Percentiles rank a stretch among this genome's conserved stretches.
phyloP scores from a whole-genome alignment of 176 grass and related monocot genomes.

The Oryza rufipogon region DNA sequence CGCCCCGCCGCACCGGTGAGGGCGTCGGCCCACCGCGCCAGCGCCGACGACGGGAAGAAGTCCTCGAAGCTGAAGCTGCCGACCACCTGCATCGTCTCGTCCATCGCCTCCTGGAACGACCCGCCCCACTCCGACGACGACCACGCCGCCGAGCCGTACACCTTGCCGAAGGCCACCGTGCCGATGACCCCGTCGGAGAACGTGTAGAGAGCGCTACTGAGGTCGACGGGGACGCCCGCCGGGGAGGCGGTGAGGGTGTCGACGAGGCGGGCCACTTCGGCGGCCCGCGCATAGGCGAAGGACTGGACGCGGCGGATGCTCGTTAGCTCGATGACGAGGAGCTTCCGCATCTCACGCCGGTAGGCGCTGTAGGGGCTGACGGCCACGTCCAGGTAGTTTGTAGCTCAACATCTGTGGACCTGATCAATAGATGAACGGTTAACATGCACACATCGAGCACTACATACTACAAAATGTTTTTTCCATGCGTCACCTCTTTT shows the following conservation, averaged over 20 bases:
- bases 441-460: too few species aligned
- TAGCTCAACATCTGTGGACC: conserved; percentile 53
- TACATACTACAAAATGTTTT: too few species aligned
- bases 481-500: too few species aligned
- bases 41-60: conserved; percentile 45
- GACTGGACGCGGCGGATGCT: conserved; percentile 52
- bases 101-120: conserved; percentile 43
- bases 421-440: neutral
- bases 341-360: conserved; percentile 58
- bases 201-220: conserved; percentile 40
- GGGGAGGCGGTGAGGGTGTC: conserved; percentile 17
- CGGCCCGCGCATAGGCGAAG: conserved; percentile 44
- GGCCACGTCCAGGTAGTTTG: conserved; percentile 49
- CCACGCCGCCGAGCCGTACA: conserved; percentile 47
- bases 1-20: conserved; percentile 1
- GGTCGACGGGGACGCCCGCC: conserved; percentile 14
- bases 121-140: conserved; percentile 32
- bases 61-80: conserved; percentile 60
- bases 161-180: conserved; percentile 60
- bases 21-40: conserved; percentile 29
- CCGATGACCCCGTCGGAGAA: conserved; percentile 57
- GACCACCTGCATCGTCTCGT: conserved; percentile 42
- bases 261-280: conserved; percentile 43
- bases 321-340: conserved; percentile 49
- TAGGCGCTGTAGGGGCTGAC: conserved; percentile 59